Evolutionary conservation across 139 green algal species (phyloP).

Genomic region (Micromonas commoda): DNA sequence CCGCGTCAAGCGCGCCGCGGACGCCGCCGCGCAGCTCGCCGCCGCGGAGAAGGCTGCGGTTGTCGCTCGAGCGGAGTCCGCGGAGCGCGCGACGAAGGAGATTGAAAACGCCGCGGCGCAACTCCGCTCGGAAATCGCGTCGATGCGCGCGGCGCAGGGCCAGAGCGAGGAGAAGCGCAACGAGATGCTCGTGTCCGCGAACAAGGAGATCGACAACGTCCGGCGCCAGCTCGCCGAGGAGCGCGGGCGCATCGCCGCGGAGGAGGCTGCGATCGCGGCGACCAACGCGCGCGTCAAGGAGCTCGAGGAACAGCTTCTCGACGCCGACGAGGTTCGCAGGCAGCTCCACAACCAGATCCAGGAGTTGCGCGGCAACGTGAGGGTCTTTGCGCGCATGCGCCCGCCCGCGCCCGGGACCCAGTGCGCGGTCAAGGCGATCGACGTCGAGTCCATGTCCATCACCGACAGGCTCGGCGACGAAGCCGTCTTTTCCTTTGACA

Average conservation of each 20-base stretch:
- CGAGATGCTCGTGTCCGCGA: background rate
- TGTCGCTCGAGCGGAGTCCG: background rate
- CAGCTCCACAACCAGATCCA: slow-evolving; percentile 87
- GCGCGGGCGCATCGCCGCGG: background rate
- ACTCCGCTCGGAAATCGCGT: background rate
- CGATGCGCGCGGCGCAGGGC: background rate
- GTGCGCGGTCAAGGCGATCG: background rate
- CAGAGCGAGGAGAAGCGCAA: background rate
- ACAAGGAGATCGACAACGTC: background rate
- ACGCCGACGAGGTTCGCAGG: slow-evolving; percentile 34
- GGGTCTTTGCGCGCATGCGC: slow-evolving; percentile 84
- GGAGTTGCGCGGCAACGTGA: slow-evolving; percentile 91
- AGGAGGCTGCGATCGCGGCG: background rate
- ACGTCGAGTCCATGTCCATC: slow-evolving; percentile 9
- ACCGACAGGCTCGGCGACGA: background rate
- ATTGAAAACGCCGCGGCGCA: background rate
- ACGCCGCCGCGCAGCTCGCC: background rate
- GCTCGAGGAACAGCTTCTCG: slow-evolving; percentile 18
- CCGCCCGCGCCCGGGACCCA: slow-evolving; percentile 39
- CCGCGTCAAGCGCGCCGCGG: background rate
- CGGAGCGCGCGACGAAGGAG: background rate
- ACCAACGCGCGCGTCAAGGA: background rate
- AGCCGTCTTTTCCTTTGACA: slow-evolving; percentile 13
- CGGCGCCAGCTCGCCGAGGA: background rate
- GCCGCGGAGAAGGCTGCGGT: background rate